These are phyloP conservation scores for Ilyonectria sp. DNA, from an alignment of 2,329 filamentous ascomycete genomes.

Conservation along the genomic window DNA sequence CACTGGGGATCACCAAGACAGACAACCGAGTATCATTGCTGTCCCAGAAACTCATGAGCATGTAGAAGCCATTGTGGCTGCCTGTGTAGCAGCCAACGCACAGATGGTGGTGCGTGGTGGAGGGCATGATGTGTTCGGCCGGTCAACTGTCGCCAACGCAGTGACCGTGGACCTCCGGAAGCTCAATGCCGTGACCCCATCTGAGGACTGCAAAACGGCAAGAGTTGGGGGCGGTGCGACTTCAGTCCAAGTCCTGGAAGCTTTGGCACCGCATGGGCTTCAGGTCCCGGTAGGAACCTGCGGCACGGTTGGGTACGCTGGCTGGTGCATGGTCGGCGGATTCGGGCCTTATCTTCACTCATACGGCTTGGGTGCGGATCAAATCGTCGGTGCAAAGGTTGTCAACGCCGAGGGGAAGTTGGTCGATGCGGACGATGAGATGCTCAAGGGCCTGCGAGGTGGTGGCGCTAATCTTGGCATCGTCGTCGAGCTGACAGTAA, in stretches of 20 bases:
- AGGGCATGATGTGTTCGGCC: slow-evolving; percentile 29
- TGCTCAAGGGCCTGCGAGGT: slow-evolving; percentile 30
- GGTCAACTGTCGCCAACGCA: slow-evolving; percentile 18
- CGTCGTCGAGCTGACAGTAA: slow-evolving; percentile 26
- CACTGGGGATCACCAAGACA: background rate
- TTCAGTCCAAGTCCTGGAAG: slow-evolving; percentile 13
- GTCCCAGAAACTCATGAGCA: background rate
- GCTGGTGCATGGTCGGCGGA: slow-evolving; percentile 29
- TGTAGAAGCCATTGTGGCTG: background rate
- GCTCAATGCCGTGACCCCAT: slow-evolving; percentile 6
- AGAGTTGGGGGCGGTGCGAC: slow-evolving; percentile 22
- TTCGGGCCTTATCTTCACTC: slow-evolving; percentile 26
- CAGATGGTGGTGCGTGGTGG: slow-evolving; percentile 21
- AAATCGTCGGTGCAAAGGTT: slow-evolving; percentile 27
- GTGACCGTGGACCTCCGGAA: slow-evolving; percentile 26
- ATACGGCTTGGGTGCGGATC: slow-evolving; percentile 28
- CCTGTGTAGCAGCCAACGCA: background rate
- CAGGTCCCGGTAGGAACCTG: slow-evolving; percentile 15
- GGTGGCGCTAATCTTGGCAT: slow-evolving; percentile 29
- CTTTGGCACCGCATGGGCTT: slow-evolving; percentile 13
- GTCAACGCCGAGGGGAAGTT: slow-evolving; percentile 28
- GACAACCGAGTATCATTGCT: background rate
- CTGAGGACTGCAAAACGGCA: background rate
- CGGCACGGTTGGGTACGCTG: slow-evolving; percentile 21
- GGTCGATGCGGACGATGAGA: slow-evolving; percentile 17